Evolutionary conservation across 495 filamentous ascomycete species (phyloP).

Genomic region (Podospora australis): DNA sequence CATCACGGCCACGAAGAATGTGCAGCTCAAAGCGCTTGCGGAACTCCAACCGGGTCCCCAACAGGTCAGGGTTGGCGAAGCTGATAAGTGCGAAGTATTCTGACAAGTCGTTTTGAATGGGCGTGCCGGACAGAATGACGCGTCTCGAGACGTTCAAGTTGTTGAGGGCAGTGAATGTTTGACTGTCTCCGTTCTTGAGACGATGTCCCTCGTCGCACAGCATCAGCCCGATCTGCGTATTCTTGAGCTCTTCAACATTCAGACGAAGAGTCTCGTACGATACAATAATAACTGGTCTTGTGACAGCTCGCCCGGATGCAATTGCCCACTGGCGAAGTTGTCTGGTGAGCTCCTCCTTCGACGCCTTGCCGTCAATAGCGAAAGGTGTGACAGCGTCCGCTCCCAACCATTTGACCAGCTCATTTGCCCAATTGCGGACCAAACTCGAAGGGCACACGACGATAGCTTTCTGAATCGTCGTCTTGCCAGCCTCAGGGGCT

Average conservation of each 20-base stretch:
- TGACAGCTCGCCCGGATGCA: slow-evolving; percentile 79
- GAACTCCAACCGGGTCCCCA: slow-evolving; percentile 86
- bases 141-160: slow-evolving; percentile 81
- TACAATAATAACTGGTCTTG: slow-evolving; percentile 95
- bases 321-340: slow-evolving; percentile 95
- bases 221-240: slow-evolving; percentile 83
- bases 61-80: slow-evolving; percentile 90
- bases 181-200: slow-evolving; percentile 95
- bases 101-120: slow-evolving; percentile 95
- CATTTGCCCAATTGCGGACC: slow-evolving; percentile 97
- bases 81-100: slow-evolving; percentile 96
- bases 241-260: slow-evolving; percentile 80
- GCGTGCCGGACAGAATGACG: slow-evolving; percentile 94
- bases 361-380: slow-evolving; percentile 92
- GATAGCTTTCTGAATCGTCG: slow-evolving; percentile 93
- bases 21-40: slow-evolving; percentile 91
- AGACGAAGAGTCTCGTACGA: slow-evolving; percentile 95
- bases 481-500: slow-evolving; percentile 86
- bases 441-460: slow-evolving; percentile 98
- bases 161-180: slow-evolving; percentile 87
- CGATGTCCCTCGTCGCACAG: slow-evolving; percentile 98
- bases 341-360: slow-evolving; percentile 82
- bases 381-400: slow-evolving; percentile 88
- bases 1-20: slow-evolving; percentile 88
- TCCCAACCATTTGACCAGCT: slow-evolving; percentile 91